Base-by-base conservation (phyloP, 2,329 filamentous ascomycete genomes). In the Passalora sequoiae region DNA sequence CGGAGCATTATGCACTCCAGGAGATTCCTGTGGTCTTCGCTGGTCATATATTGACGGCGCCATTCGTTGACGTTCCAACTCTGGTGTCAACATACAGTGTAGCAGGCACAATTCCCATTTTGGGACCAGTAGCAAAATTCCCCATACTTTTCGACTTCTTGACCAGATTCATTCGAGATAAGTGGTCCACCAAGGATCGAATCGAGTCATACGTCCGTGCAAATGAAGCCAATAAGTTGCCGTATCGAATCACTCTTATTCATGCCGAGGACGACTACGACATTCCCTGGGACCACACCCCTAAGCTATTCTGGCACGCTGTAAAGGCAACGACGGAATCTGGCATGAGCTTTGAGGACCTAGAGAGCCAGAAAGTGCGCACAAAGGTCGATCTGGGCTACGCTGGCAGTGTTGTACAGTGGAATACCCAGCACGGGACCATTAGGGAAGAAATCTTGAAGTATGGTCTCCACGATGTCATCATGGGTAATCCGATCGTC, bases 81-180 rank as follows among this genome's bases (percentile, higher is more conserved):
- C 58, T 82, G 10, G 74, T 75, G 0, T 67, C 72, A 1, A 81
- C 77, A 0, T 83, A 82, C 56, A 69, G 73, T 3, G 62, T 82
- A 3, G 77, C 69, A 0, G 76, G 77, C 1, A 69, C 64, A 0
- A 63, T 81, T 5, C 78, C 77, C 1, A 59, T 81, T 0, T 62
- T 81, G 0, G 70, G 68, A 0, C 77, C 76, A 0, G 44, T 81
- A 1, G 68, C 70, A 0, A 60, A 60, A 4, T 71, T 78, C 33
- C 73, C 76, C 4, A 22, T 38, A 4, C 53, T 75, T 0, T 65
- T 77, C 21, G 53, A 60, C 1, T 71, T 69, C 41, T 64, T 81
- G 28, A 70, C 69, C 32, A 61, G 53, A 1, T 72, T 73, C 38
- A 71, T 80, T 31, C 45, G 57, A 3, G 69, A 69, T 54, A 75